These are phyloP conservation scores for Solanum verrucosum DNA, from an alignment of 257 asterid species.

Conservation along the genomic window DNA sequence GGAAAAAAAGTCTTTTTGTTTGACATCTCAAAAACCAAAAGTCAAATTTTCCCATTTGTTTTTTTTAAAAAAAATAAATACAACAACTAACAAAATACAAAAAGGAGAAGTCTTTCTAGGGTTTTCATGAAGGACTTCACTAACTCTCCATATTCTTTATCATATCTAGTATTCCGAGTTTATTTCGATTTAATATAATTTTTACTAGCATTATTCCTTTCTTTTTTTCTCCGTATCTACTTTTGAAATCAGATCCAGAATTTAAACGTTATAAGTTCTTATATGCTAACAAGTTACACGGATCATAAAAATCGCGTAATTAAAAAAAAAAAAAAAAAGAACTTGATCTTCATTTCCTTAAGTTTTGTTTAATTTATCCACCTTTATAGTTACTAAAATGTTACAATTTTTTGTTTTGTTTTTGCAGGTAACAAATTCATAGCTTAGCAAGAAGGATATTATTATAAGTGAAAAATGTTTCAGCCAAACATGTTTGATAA, in stretches of 20 bases:
- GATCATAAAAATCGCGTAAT: not conserved
- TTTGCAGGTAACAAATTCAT: not conserved
- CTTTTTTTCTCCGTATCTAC: not conserved
- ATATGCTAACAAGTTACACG: not conserved
- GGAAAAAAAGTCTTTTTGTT: conserved; percentile 7
- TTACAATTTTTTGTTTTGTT: not conserved
- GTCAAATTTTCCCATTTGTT: conserved; percentile 17
- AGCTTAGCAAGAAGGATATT: not conserved
- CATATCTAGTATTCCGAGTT: not conserved
- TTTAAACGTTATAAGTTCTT: not conserved
- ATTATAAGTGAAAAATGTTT: conserved; percentile 32
- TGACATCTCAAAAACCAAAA: conserved; percentile 11
- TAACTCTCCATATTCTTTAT: not conserved
- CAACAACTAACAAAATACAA: not conserved
- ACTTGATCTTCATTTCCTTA: not conserved
- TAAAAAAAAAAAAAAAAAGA: too few species aligned
- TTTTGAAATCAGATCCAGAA: not conserved
- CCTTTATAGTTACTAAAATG: not conserved
- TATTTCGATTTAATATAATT: not conserved
- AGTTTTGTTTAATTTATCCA: not conserved
- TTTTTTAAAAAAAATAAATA: too few species aligned
- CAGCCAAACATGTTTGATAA: conserved; percentile 51
- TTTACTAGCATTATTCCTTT: not conserved
- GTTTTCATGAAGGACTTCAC: not conserved
- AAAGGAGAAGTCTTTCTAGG: not conserved